Conservation (phyloP, 768 basidiomycete genomes). For the Clitopilus hobsonii region DNA sequence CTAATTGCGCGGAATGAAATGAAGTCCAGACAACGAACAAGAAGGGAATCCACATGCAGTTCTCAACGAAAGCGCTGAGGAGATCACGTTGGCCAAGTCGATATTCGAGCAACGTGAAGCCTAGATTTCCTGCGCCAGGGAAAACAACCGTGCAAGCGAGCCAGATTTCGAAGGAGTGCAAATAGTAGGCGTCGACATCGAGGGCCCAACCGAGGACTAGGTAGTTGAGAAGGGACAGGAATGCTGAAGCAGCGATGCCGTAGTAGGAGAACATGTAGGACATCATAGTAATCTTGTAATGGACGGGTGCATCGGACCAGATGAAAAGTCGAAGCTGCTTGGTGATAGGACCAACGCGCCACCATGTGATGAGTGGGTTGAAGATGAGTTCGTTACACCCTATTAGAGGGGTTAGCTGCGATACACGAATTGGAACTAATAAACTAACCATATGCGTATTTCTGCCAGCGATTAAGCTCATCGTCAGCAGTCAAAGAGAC, state of each 20-base stretch:
- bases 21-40: slow-evolving; percentile 46
- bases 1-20: slow-evolving; percentile 5
- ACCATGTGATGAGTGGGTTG: slow-evolving; percentile 79
- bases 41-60: slow-evolving; percentile 65
- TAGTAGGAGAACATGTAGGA: slow-evolving; percentile 65
- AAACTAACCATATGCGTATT: slow-evolving; percentile 66
- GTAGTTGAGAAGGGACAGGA: slow-evolving; percentile 67
- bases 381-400: slow-evolving; percentile 80
- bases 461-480: slow-evolving; percentile 91
- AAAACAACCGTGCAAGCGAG: slow-evolving; percentile 69
- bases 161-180: slow-evolving; percentile 72
- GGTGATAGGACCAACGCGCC: slow-evolving; percentile 75
- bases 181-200: slow-evolving; percentile 65
- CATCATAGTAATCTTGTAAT: slow-evolving; percentile 81
- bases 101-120: slow-evolving; percentile 66
- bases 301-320: slow-evolving; percentile 73
- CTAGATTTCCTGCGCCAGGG: slow-evolving; percentile 64
- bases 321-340: slow-evolving; percentile 73
- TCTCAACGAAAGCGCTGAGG: slow-evolving; percentile 49
- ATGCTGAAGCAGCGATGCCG: slow-evolving; percentile 59
- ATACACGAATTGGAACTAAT: not conserved
- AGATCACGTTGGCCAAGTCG: slow-evolving; percentile 56
- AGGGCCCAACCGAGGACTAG: slow-evolving; percentile 59
- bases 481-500: slow-evolving; percentile 87
- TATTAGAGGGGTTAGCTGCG: slow-evolving; percentile 12